phyloP scores from a whole-genome alignment of 2,329 filamentous ascomycete genomes.

The Paraphaeosphaeria minitans region DNA sequence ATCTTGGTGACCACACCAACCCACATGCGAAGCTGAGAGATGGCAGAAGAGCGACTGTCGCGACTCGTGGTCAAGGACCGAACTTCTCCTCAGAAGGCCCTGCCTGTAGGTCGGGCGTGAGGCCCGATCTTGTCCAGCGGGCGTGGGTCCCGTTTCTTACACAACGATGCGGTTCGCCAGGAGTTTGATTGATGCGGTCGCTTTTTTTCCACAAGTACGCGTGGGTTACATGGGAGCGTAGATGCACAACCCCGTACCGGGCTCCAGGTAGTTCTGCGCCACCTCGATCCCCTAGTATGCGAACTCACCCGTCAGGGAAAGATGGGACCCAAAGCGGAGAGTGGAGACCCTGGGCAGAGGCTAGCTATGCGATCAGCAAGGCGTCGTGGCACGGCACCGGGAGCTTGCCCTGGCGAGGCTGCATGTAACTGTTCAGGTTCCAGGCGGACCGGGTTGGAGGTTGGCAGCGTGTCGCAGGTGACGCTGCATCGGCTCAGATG shows the following conservation, averaged over 20 bases:
- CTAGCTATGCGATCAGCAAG: constrained; percentile 19
- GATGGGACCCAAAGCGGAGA: constrained; percentile 22
- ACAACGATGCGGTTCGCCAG: constrained; percentile 2
- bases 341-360: constrained; percentile 26
- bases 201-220: constrained; percentile 5
- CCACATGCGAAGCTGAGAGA: not conserved
- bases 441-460: constrained; percentile 37
- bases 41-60: not conserved
- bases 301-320: constrained; percentile 25
- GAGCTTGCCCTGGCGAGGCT: constrained; percentile 37
- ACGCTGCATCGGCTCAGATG: constrained; percentile 27
- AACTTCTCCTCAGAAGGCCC: constrained; percentile 2
- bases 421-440: constrained; percentile 32
- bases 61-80: not conserved
- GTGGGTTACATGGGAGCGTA: constrained; percentile 9
- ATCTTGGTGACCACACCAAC: not conserved
- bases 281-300: constrained; percentile 17
- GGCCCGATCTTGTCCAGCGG: not conserved
- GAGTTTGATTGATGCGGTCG: not conserved
- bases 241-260: constrained; percentile 15
- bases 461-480: constrained; percentile 24
- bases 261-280: constrained; percentile 30
- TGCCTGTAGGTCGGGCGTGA: not conserved
- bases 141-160: constrained; percentile 1
- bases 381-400: constrained; percentile 26